Conservation (phyloP, 805 yeast species). For the Teunomyces cretensis region DNA sequence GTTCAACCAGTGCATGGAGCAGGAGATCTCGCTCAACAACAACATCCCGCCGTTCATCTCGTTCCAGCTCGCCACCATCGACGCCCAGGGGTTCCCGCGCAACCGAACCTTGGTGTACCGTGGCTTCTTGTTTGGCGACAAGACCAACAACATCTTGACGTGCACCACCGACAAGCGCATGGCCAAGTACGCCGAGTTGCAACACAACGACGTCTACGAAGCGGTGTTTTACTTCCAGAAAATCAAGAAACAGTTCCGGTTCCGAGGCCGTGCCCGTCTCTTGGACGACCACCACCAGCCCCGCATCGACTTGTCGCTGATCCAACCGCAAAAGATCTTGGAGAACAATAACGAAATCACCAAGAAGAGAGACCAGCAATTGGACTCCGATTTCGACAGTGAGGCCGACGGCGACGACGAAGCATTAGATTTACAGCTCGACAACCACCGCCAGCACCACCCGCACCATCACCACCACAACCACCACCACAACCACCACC, state of each 20-base stretch:
- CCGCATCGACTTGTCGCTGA: conserved; percentile 26
- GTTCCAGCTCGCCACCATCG: conserved; percentile 71
- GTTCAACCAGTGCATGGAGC: conserved; percentile 52
- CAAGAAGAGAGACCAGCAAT: conserved; percentile 9
- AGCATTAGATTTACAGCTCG: neutral
- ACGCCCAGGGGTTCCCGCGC: conserved; percentile 50
- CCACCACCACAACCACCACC: neutral
- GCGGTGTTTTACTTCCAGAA: conserved; percentile 72
- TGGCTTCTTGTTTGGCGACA: conserved; percentile 73
- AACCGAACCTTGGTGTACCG: conserved; percentile 71
- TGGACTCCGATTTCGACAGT: conserved; percentile 10
- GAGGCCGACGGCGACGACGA: conserved; percentile 4
- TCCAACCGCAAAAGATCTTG: conserved; percentile 25
- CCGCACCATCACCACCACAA: neutral
- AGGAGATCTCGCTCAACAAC: conserved; percentile 34
- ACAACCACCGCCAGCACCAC: neutral
- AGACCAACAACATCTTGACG: conserved; percentile 62
- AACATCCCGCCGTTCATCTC: conserved; percentile 49
- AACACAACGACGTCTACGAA: conserved; percentile 59
- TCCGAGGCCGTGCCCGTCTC: conserved; percentile 62
- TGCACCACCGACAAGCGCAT: conserved; percentile 74
- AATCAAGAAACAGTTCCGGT: conserved; percentile 66
- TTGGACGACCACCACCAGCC: conserved; percentile 35
- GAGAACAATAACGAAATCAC: conserved; percentile 17
- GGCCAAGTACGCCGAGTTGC: conserved; percentile 55